Evolutionary conservation across 2,329 filamentous ascomycete species (phyloP).

Genomic region (Simplicillium aogashimaense): DNA sequence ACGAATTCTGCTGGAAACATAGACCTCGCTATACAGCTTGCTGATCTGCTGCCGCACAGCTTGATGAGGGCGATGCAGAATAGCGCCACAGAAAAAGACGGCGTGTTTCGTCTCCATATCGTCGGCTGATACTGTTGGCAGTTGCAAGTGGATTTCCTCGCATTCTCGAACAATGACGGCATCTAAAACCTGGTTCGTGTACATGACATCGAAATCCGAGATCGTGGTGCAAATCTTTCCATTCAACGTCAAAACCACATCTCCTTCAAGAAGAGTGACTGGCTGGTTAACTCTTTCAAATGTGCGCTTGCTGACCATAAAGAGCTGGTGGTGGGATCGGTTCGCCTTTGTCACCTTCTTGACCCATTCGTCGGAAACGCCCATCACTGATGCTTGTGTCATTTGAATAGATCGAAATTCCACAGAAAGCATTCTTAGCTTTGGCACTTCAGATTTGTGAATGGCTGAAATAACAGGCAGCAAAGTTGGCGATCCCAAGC

Average conservation of each 20-base stretch:
- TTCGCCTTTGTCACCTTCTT: constrained; percentile 81
- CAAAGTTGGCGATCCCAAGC: constrained; percentile 78
- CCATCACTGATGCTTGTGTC: constrained; percentile 95
- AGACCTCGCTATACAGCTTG: constrained; percentile 92
- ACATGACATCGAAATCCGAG: constrained; percentile 93
- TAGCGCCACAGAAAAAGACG: constrained; percentile 89
- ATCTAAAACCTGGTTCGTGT: constrained; percentile 72
- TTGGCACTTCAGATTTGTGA: constrained; percentile 67
- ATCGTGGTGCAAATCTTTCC: constrained; percentile 88
- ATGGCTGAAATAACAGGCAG: constrained; percentile 84
- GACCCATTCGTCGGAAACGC: constrained; percentile 93
- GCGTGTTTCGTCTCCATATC: constrained; percentile 89
- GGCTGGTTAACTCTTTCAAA: constrained; percentile 45
- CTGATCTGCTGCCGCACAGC: constrained; percentile 95
- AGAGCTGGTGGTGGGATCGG: constrained; percentile 86
- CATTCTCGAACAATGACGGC: constrained; percentile 81
- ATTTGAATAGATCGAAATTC: constrained; percentile 94
- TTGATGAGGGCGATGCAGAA: constrained; percentile 88
- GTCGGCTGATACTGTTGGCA: constrained; percentile 79
- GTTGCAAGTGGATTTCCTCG: constrained; percentile 63
- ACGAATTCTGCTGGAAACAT: constrained; percentile 78
- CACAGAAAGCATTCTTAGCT: constrained; percentile 82
- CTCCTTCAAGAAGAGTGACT: constrained; percentile 69
- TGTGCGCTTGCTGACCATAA: constrained; percentile 92
- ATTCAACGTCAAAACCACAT: constrained; percentile 86